A percentile compares a stretch with the other conserved stretches of the same genome.
Evolutionary conservation across 2,329 filamentous ascomycete genomes (phyloP).

Genomic region (Cladosporium velox): DNA sequence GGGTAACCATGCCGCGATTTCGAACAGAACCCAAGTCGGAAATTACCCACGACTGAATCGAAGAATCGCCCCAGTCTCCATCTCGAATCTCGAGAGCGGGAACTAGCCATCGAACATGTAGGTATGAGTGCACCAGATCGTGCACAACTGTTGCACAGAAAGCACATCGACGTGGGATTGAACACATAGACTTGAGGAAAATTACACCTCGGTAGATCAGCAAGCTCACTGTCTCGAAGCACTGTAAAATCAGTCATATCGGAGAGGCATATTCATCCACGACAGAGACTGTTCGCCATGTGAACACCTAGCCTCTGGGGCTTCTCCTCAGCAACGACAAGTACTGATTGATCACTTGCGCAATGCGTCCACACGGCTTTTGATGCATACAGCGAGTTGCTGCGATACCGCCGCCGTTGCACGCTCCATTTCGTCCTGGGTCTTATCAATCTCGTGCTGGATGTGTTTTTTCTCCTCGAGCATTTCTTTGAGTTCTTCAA

Average conservation of each 20-base stretch:
- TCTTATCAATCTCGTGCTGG: constrained; percentile 23
- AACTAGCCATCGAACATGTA: too few species aligned
- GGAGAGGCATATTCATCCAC: not conserved
- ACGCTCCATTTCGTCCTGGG: constrained; percentile 21
- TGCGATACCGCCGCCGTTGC: constrained; percentile 22
- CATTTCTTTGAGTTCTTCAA: constrained; percentile 29
- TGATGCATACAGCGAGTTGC: constrained; percentile 28
- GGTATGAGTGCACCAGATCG: too few species aligned
- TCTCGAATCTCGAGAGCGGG: too few species aligned
- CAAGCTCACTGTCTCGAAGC: not conserved
- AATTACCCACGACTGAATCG: too few species aligned
- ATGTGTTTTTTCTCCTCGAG: constrained; percentile 26
- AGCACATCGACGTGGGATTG: too few species aligned
- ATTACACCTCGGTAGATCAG: not conserved
- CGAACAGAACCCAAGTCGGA: too few species aligned
- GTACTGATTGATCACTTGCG: constrained; percentile 1
- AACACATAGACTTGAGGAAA: too few species aligned
- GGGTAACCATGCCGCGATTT: too few species aligned
- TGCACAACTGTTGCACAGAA: too few species aligned
- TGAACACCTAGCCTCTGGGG: not conserved
- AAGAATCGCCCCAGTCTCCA: too few species aligned
- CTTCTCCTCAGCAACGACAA: not conserved
- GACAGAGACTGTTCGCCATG: not conserved
- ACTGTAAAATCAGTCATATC: not conserved
- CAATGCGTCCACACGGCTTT: constrained; percentile 22